phyloP scores from a whole-genome alignment of 2,329 filamentous ascomycete genomes.

The Botryotinia globosa region DNA sequence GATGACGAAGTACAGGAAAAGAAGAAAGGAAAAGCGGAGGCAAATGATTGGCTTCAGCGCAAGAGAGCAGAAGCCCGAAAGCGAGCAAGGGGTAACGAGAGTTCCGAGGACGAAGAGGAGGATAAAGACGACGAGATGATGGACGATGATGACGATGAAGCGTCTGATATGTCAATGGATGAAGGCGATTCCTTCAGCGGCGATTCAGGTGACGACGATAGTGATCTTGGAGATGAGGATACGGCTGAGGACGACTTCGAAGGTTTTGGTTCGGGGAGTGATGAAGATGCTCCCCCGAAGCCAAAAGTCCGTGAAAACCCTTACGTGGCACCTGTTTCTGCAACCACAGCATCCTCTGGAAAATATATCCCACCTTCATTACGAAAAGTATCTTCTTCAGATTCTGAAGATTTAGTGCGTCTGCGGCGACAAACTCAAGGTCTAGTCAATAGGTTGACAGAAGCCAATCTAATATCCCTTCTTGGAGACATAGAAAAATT shows the following conservation, averaged over 20 bases:
- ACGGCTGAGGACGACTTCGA: slow-evolving; percentile 44
- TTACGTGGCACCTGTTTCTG: slow-evolving; percentile 69
- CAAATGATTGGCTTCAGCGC: slow-evolving; percentile 58
- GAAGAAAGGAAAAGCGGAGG: slow-evolving; percentile 58
- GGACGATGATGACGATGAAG: slow-evolving; percentile 38
- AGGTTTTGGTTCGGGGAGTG: slow-evolving; percentile 41
- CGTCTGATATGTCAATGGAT: slow-evolving; percentile 35
- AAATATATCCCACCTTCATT: slow-evolving; percentile 93
- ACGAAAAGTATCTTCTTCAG: slow-evolving; percentile 59
- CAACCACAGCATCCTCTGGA: slow-evolving; percentile 47
- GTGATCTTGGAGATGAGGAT: slow-evolving; percentile 38
- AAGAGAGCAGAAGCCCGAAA: slow-evolving; percentile 51
- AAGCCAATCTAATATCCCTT: slow-evolving; percentile 84
- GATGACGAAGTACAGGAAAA: slow-evolving; percentile 46
- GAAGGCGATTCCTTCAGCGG: slow-evolving; percentile 37
- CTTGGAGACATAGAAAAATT: slow-evolving; percentile 77
- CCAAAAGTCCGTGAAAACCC: slow-evolving; percentile 72
- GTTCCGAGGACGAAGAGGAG: slow-evolving; percentile 20
- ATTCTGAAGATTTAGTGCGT: slow-evolving; percentile 64
- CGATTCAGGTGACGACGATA: slow-evolving; percentile 29
- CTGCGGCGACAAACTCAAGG: slow-evolving; percentile 82
- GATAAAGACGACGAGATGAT: slow-evolving; percentile 31
- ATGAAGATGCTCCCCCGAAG: slow-evolving; percentile 40
- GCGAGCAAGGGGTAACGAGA: slow-evolving; percentile 15
- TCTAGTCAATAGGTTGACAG: slow-evolving; percentile 87